Evolutionary conservation across 345 rosid species (phyloP), one percentile per base, ranked within the genome.

Genomic region (Cardiospermum halicacabum): DNA sequence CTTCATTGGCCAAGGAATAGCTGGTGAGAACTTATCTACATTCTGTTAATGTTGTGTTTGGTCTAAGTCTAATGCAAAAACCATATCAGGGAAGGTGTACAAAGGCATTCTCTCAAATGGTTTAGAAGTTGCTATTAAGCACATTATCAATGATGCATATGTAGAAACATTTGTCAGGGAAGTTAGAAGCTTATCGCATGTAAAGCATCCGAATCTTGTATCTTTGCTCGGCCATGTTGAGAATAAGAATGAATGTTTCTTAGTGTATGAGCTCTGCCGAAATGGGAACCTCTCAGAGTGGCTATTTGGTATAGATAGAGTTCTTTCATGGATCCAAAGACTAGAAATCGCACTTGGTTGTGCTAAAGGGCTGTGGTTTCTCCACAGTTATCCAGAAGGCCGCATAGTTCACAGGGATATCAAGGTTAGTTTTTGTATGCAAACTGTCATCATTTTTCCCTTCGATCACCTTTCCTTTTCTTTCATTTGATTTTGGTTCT

Each of bases 1-100:
- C 78, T 81, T 70, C 78, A 80, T 83, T 15, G 88, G 92, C 58
- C 84, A 81, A 73, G 92, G 88, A 50, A 71, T 78, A 34, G 86
- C 86, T 27, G 88, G 91, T 85, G 21, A 74, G 82, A 61, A 55
- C 56, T 64, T 16, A 59, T 31, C 28, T 64, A 39, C 13, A 8
- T 5, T n/a, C 16, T 15, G 7, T 43, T 11, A 39, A 53, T 11
- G 53, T 28, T 50, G 4, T 45, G 24, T 36, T 53, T 62, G 65
- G 37, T n/a, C n/a, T 11, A 34, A 32, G 57, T 55, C 51, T 66
- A 60, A 5, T 63, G 48, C 43, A 30, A 11, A 18, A 45, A 21
- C 11, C 43, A 53, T 27, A 26, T 16, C 78, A 83, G 88, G 92
- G 36, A 86, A 81, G 68, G 92, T 83, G 37, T 86, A 81, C 57